Conservation (phyloP, 2,329 filamentous ascomycete genomes). For the Colletotrichum sp. region DNA sequence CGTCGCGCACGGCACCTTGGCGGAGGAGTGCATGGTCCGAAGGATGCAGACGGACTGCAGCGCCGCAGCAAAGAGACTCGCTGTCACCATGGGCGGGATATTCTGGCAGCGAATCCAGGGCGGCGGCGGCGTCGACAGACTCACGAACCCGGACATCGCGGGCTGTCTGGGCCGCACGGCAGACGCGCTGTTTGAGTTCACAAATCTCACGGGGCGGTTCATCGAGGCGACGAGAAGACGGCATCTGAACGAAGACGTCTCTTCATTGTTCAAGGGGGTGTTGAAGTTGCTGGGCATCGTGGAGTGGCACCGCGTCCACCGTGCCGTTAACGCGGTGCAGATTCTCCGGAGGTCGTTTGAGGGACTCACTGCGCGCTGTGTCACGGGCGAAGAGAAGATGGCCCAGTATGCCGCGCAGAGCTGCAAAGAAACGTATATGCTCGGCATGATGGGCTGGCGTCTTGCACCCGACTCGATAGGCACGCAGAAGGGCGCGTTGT, state of each 20-base stretch:
- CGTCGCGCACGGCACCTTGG: background rate
- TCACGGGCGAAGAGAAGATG: background rate
- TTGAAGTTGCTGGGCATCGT: background rate
- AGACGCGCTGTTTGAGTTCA: background rate
- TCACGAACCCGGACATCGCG: background rate
- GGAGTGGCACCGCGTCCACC: conserved; percentile 7
- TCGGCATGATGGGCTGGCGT: conserved; percentile 5
- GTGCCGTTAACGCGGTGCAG: background rate
- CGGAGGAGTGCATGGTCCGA: background rate
- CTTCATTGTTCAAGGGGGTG: background rate
- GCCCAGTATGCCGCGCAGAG: background rate
- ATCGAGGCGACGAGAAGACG: background rate
- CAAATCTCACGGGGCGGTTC: background rate
- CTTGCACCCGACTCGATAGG: background rate
- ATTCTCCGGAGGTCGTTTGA: background rate
- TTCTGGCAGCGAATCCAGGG: background rate
- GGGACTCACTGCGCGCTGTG: background rate
- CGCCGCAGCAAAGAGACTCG: background rate
- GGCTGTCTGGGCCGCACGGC: background rate
- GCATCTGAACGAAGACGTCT: background rate
- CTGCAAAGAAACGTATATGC: background rate
- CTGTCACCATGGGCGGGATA: background rate
- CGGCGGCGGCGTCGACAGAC: background rate
- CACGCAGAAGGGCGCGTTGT: background rate
- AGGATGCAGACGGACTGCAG: background rate